These are phyloP conservation scores for Diutina ranongensis DNA, from an alignment of 1,139 yeast species.

Conservation along the genomic window DNA sequence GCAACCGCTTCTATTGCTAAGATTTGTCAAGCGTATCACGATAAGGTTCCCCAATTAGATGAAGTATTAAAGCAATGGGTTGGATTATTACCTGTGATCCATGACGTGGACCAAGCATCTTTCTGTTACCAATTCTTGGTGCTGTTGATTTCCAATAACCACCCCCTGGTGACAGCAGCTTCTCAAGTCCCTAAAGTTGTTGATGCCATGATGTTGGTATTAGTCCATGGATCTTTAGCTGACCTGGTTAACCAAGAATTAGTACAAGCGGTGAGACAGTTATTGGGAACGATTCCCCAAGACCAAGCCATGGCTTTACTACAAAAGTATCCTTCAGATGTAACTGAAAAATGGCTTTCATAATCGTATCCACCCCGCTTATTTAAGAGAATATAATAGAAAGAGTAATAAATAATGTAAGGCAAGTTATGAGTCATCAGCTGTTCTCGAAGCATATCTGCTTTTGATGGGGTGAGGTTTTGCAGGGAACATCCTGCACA, in stretches of 20 bases:
- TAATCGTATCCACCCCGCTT: too few species aligned
- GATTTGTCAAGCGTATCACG: conserved; percentile 48
- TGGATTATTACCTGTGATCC: conserved; percentile 65
- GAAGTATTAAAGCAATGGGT: conserved; percentile 68
- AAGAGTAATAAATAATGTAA: not conserved
- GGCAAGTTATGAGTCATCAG: too few species aligned
- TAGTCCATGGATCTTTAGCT: conserved; percentile 51
- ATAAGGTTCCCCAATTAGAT: conserved; percentile 49
- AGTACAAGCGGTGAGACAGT: conserved; percentile 45
- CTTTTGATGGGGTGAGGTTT: too few species aligned
- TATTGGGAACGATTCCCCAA: conserved; percentile 40
- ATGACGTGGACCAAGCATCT: conserved; percentile 88
- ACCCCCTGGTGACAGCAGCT: conserved; percentile 38
- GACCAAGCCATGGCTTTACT: conserved; percentile 56
- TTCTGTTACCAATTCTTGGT: conserved; percentile 69
- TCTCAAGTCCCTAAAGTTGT: conserved; percentile 53
- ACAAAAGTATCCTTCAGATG: conserved; percentile 14
- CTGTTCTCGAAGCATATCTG: too few species aligned
- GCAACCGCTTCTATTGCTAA: conserved; percentile 78
- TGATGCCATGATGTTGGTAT: conserved; percentile 68
- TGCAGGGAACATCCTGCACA: too few species aligned
- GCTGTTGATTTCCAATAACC: conserved; percentile 60
- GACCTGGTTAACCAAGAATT: conserved; percentile 63
- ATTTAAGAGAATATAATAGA: not conserved
- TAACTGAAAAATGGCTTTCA: conserved; percentile 6